These are phyloP conservation scores for Scheffersomyces titani DNA, from an alignment of 1,139 yeast species.

Conservation along the genomic window DNA sequence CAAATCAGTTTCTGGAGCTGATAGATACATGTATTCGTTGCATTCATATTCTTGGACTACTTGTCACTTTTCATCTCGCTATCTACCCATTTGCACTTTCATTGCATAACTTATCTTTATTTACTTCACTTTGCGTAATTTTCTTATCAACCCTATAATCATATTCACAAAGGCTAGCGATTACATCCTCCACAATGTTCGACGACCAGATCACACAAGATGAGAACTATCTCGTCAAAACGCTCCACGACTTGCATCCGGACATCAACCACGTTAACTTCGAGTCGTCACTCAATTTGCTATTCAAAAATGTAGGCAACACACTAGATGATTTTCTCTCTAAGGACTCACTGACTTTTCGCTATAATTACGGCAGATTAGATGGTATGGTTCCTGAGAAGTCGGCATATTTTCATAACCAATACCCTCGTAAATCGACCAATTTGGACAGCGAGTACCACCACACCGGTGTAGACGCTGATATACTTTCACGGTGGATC, in stretches of 20 bases:
- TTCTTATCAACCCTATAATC: not conserved
- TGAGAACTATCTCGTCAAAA: not conserved
- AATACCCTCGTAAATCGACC: conserved; percentile 37
- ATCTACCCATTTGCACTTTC: not conserved
- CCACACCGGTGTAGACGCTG: conserved; percentile 27
- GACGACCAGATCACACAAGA: not conserved
- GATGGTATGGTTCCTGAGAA: conserved; percentile 27
- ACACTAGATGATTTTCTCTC: conserved; percentile 6
- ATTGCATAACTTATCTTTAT: not conserved
- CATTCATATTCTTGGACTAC: no score
- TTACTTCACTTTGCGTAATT: not conserved
- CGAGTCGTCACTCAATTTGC: not conserved
- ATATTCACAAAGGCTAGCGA: not conserved
- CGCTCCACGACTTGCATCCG: not conserved
- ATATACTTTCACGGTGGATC: conserved; percentile 31
- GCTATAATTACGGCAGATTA: conserved; percentile 15
- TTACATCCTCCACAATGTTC: not conserved
- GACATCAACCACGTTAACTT: not conserved
- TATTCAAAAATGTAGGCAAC: not conserved
- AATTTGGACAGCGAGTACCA: conserved; percentile 37
- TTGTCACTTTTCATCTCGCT: not conserved
- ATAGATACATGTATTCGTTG: not conserved
- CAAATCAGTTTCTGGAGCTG: not conserved
- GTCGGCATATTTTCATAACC: conserved; percentile 29
- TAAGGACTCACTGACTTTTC: conserved; percentile 25